Evolutionary conservation across 495 filamentous ascomycete species (phyloP).

Genomic region (Geoglossum glabrum): DNA sequence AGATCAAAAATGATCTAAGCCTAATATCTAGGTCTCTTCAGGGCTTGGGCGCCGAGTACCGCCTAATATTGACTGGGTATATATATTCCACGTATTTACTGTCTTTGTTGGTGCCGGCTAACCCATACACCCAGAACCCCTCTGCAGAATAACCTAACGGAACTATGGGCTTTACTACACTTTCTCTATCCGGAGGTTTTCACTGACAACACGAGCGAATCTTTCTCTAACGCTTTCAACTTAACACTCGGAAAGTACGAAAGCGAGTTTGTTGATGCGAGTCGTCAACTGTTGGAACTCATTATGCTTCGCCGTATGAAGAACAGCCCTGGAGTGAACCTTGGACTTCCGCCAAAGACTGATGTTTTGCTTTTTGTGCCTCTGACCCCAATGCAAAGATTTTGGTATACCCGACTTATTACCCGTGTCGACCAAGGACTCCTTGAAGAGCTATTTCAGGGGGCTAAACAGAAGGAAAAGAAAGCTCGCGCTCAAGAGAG

Average conservation of each 20-base stretch:
- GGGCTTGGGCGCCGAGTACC: conserved; percentile 31
- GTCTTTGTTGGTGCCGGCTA: not conserved
- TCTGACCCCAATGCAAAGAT: conserved; percentile 37
- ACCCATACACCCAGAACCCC: conserved; percentile 23
- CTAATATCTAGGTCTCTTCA: conserved; percentile 30
- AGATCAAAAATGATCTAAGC: conserved; percentile 36
- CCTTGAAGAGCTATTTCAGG: conserved; percentile 32
- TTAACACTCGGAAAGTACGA: conserved; percentile 35
- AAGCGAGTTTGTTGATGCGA: conserved; percentile 29
- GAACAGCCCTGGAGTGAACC: conserved; percentile 33
- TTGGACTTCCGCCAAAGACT: conserved; percentile 37
- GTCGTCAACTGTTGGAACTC: conserved; percentile 31
- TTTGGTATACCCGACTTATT: conserved; percentile 39
- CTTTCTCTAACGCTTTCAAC: conserved; percentile 39
- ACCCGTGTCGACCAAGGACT: conserved; percentile 33
- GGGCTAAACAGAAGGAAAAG: conserved; percentile 27
- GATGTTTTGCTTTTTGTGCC: conserved; percentile 41
- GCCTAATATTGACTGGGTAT: conserved; percentile 37
- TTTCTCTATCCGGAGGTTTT: conserved; percentile 48
- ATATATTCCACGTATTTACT: conserved; percentile 3
- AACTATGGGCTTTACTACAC: conserved; percentile 41
- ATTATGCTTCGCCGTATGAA: conserved; percentile 48
- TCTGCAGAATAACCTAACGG: conserved; percentile 41
- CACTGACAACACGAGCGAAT: conserved; percentile 23
- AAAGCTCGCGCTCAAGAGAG: conserved; percentile 16